Conservation (phyloP, 345 rosid species). For the Linum lewisii region DNA sequence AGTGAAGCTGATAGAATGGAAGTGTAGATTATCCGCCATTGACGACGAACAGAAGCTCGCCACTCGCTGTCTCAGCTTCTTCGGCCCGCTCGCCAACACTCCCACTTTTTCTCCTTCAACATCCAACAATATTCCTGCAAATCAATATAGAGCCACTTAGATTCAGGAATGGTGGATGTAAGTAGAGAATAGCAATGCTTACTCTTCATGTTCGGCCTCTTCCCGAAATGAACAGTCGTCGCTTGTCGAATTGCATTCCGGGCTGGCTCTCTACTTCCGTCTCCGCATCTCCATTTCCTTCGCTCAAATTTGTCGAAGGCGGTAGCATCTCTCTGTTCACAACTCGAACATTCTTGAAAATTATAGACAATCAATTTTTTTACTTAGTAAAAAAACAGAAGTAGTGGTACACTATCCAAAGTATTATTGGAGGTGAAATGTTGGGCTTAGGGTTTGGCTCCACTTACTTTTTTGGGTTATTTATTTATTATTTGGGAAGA, state of each 20-base stretch:
- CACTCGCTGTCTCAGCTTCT: conserved; percentile 15
- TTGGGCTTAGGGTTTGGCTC: too few species aligned
- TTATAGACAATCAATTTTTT: too few species aligned
- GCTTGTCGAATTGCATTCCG: conserved; percentile 6
- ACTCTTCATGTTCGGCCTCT: conserved; percentile 14
- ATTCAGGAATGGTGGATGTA: neutral
- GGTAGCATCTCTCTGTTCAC: conserved; percentile 9
- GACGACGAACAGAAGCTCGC: conserved; percentile 16
- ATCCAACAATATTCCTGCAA: conserved; percentile 11
- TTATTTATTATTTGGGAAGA: too few species aligned
- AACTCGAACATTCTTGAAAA: conserved; percentile 12
- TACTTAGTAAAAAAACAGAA: too few species aligned
- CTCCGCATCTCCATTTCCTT: conserved; percentile 4
- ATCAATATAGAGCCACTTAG: too few species aligned
- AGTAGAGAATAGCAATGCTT: neutral
- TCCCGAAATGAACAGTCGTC: conserved; percentile 15
- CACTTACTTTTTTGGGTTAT: too few species aligned
- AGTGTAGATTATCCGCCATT: conserved; percentile 9
- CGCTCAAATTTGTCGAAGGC: conserved; percentile 3
- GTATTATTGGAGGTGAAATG: too few species aligned
- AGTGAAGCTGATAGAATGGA: conserved; percentile 23
- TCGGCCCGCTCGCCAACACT: conserved; percentile 16
- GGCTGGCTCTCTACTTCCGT: conserved; percentile 14
- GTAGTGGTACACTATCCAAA: too few species aligned
- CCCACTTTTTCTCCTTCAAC: conserved; percentile 12